These are phyloP conservation scores for Colletotrichum gloeosporioides DNA, from an alignment of 2,329 filamentous ascomycete species.

Conservation along the genomic window DNA sequence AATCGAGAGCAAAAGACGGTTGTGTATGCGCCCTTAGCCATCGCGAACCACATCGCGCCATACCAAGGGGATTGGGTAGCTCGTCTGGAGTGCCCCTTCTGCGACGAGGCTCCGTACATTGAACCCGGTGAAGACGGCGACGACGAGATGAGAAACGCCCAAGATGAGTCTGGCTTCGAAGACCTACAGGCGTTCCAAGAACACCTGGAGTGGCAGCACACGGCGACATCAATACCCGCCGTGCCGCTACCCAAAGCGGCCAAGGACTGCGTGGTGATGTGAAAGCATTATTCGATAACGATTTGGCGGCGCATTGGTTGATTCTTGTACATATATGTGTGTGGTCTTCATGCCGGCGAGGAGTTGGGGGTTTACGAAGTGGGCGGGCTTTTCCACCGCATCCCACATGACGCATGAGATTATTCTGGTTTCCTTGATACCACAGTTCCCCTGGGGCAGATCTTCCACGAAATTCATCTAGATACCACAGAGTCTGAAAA, in stretches of 20 bases:
- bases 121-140: conserved; percentile 53
- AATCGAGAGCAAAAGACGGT: conserved; percentile 49
- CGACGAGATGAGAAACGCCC: conserved; percentile 53
- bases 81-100: conserved; percentile 59
- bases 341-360: conserved; percentile 7
- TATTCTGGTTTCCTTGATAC: conserved; percentile 5
- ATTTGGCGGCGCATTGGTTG: conserved; percentile 1
- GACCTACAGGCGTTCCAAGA: conserved; percentile 54
- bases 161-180: conserved; percentile 54
- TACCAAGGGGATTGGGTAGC: conserved; percentile 56
- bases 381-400: not conserved
- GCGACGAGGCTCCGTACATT: conserved; percentile 53
- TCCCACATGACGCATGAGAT: conserved; percentile 5
- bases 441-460: not conserved
- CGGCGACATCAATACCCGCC: conserved; percentile 40
- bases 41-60: conserved; percentile 63
- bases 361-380: conserved; percentile 6
- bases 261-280: conserved; percentile 54
- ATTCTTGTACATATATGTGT: conserved; percentile 1
- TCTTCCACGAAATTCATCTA: not conserved
- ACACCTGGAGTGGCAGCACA: conserved; percentile 64
- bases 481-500: not conserved
- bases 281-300: conserved; percentile 21
- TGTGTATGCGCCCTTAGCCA: conserved; percentile 61
- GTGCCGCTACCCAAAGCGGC: conserved; percentile 33